Conservation (phyloP, 768 basidiomycete species). For the Tulasnella sp. region DNA sequence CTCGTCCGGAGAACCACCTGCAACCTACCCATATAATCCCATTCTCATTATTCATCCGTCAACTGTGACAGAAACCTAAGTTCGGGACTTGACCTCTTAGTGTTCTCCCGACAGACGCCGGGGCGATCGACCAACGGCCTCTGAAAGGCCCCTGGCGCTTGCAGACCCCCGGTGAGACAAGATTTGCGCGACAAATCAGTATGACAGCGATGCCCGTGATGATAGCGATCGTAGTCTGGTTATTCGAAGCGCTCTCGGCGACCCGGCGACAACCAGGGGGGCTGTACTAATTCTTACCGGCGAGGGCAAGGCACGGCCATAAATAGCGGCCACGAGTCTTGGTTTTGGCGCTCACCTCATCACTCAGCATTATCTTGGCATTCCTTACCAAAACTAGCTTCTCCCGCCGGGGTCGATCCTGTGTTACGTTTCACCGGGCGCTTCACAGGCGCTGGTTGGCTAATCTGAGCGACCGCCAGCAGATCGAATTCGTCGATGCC, state of each 20-base stretch:
- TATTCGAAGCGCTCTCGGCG: background rate
- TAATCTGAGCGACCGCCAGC: background rate
- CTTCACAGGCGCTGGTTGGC: background rate
- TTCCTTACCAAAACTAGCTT: background rate
- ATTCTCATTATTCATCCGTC: too few relatives aligned
- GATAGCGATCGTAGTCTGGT: background rate
- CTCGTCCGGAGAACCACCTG: too few relatives aligned
- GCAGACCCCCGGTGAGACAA: background rate
- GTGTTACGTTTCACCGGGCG: background rate
- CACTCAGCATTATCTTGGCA: background rate
- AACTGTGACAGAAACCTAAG: too few relatives aligned
- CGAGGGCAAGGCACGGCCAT: background rate
- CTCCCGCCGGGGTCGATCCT: background rate
- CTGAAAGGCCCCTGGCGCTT: background rate
- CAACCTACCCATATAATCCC: too few relatives aligned
- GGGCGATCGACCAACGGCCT: background rate
- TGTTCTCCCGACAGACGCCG: background rate
- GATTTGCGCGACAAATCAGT: background rate
- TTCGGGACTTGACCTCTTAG: background rate
- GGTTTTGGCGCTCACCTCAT: background rate
- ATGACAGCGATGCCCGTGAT: conserved; percentile 1
- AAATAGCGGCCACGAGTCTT: background rate
- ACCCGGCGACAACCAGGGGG: background rate
- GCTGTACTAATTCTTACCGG: background rate
- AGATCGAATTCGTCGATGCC: background rate